A percentile compares a stretch with the other conserved stretches of the same genome.
Evolutionary conservation across 257 asterid genomes (phyloP).

Genomic region (Ilex aquifolium): DNA sequence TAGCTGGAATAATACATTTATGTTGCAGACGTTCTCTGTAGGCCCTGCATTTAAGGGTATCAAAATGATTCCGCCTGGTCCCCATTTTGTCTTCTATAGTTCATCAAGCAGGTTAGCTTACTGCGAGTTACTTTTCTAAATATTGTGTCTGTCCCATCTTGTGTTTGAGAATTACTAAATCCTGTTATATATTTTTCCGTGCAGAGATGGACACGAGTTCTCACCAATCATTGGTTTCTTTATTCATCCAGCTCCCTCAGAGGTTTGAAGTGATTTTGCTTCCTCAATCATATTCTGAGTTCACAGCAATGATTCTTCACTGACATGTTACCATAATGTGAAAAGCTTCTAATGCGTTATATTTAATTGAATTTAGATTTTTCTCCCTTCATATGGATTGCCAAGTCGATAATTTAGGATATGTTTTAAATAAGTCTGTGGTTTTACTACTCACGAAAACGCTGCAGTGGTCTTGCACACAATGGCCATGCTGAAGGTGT

Average conservation of each 20-base stretch:
- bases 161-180: too few species aligned
- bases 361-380: too few species aligned
- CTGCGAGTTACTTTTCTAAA: neutral
- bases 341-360: too few species aligned
- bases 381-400: too few species aligned
- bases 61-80: conserved; percentile 93
- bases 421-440: too few species aligned
- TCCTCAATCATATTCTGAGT: conserved; percentile 1
- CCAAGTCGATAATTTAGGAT: too few species aligned
- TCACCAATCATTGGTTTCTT: conserved; percentile 82
- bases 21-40: conserved; percentile 56
- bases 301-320: neutral
- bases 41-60: conserved; percentile 91
- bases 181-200: conserved; percentile 5
- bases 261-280: conserved; percentile 37
- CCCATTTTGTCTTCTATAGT: conserved; percentile 75
- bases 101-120: conserved; percentile 56
- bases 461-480: too few species aligned
- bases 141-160: too few species aligned
- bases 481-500: too few species aligned
- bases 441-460: too few species aligned
- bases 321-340: neutral
- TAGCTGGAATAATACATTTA: conserved; percentile 1
- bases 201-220: conserved; percentile 77
- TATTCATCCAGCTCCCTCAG: conserved; percentile 44